Evolutionary conservation across 2,329 filamentous ascomycete species (phyloP).

Genomic region (Sarocladium strictum): DNA sequence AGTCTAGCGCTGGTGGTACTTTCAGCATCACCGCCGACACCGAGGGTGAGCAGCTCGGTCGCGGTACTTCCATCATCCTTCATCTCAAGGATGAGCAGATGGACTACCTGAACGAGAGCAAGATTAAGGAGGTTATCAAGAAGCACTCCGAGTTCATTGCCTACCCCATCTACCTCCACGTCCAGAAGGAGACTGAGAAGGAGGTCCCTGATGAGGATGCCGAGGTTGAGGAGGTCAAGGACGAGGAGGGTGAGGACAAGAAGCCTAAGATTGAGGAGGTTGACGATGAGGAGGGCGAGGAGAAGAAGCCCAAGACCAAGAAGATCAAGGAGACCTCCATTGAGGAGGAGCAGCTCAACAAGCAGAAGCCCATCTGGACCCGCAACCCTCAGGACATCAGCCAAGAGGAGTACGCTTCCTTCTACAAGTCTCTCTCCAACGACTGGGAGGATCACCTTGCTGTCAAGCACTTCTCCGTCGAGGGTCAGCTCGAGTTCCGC

Average conservation of each 20-base stretch:
- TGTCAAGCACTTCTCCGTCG: slow-evolving; percentile 99
- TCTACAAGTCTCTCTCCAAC: slow-evolving; percentile 99
- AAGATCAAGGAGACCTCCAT: slow-evolving; percentile 98
- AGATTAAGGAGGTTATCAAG: slow-evolving; percentile 99
- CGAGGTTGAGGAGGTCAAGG: slow-evolving; percentile 59
- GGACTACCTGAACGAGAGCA: slow-evolving; percentile 97
- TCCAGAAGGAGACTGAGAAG: slow-evolving; percentile 97
- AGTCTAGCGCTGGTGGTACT: slow-evolving; percentile 94
- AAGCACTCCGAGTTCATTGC: slow-evolving; percentile 99
- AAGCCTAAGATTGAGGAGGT: slow-evolving; percentile 95
- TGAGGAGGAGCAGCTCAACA: slow-evolving; percentile 99
- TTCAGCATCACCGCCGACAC: slow-evolving; percentile 91
- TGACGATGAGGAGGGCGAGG: slow-evolving; percentile 75
- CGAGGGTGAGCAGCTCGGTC: slow-evolving; percentile 83
- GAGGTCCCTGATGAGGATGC: slow-evolving; percentile 96
- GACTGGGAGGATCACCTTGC: slow-evolving; percentile 99
- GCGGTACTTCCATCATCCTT: slow-evolving; percentile 96
- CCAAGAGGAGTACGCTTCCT: slow-evolving; percentile 93
- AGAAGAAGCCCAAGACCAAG: slow-evolving; percentile 98
- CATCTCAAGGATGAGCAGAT: slow-evolving; percentile 99
- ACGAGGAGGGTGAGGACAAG: slow-evolving; percentile 78
- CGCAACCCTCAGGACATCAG: slow-evolving; percentile 94
- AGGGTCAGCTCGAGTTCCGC: slow-evolving; percentile 99
- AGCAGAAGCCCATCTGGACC: slow-evolving; percentile 99
- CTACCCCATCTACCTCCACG: slow-evolving; percentile 99